phyloP scores from a whole-genome alignment of 2,329 filamentous ascomycete species.

The Fusarium sulawesiense region DNA sequence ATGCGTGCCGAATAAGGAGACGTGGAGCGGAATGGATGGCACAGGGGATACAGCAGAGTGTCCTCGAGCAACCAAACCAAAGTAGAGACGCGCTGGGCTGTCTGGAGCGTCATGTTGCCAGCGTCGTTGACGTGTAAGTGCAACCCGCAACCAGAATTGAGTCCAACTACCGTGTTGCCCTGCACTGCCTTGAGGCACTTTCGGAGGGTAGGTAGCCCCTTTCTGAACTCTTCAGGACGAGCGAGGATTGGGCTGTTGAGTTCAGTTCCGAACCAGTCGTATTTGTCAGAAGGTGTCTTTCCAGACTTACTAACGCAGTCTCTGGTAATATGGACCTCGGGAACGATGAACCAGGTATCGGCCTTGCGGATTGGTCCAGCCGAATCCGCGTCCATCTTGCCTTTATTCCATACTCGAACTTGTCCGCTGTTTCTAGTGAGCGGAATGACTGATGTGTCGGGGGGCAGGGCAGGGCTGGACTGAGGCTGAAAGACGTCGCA shows the following conservation, averaged over 20 bases:
- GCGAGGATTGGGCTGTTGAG: constrained; percentile 44
- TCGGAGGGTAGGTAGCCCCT: constrained; percentile 37
- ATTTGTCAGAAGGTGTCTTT: constrained; percentile 32
- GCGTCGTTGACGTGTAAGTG: constrained; percentile 45
- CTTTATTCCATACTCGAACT: constrained; percentile 39
- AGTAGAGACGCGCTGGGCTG: constrained; percentile 35
- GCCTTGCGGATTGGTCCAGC: constrained; percentile 1
- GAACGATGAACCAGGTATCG: constrained; percentile 40
- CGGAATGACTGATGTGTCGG: constrained; percentile 20
- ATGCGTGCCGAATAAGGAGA: constrained; percentile 37
- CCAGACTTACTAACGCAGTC: constrained; percentile 27
- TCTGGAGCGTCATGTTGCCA: constrained; percentile 27
- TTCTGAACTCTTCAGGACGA: constrained; percentile 29
- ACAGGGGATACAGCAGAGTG: constrained; percentile 37
- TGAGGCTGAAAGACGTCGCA: constrained; percentile 21
- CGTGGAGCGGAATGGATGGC: constrained; percentile 39
- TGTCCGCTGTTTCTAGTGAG: constrained; percentile 18
- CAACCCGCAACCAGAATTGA: constrained; percentile 44
- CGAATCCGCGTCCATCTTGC: not conserved
- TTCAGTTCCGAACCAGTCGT: constrained; percentile 44
- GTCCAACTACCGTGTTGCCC: constrained; percentile 36
- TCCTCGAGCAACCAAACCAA: constrained; percentile 43
- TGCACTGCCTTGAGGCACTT: constrained; percentile 34
- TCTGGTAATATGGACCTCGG: constrained; percentile 39
- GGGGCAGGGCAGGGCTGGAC: constrained; percentile 10